phyloP scores from a whole-genome alignment of 164 flowering plant species.

The Umbellularia californica region DNA sequence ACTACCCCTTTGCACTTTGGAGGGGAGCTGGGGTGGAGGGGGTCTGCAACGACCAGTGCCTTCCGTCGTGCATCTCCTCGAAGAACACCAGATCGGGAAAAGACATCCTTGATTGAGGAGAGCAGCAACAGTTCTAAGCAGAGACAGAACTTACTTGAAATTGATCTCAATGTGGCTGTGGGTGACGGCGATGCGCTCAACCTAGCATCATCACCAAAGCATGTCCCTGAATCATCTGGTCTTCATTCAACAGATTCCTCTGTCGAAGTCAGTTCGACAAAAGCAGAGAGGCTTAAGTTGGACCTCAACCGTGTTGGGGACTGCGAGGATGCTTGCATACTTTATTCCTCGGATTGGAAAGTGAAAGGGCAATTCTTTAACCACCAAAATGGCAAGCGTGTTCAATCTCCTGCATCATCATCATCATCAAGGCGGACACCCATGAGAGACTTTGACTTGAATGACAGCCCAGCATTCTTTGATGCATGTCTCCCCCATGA shows the following conservation, averaged over 20 bases:
- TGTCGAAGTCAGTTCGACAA: constrained; percentile 50
- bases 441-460: constrained; percentile 68
- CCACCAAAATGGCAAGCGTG: constrained; percentile 36
- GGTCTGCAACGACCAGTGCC: constrained; percentile 76
- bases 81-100: constrained; percentile 34
- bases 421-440: constrained; percentile 62
- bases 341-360: constrained; percentile 33
- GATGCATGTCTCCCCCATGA: constrained; percentile 29
- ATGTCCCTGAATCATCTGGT: constrained; percentile 35
- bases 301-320: constrained; percentile 68
- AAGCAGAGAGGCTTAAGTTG: constrained; percentile 46
- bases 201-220: constrained; percentile 23
- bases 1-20: constrained; percentile 54
- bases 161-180: constrained; percentile 80
- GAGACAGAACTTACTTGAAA: constrained; percentile 32
- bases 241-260: constrained; percentile 58
- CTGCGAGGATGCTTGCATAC: constrained; percentile 35
- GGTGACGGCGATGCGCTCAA: constrained; percentile 31
- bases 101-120: constrained; percentile 12
- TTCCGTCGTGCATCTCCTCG: constrained; percentile 79
- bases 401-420: constrained; percentile 66
- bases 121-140: constrained; percentile 20
- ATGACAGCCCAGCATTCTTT: constrained; percentile 48
- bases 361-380: constrained; percentile 24
- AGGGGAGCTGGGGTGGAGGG: constrained; percentile 77